These are phyloP conservation scores for Rhizopogon rudus DNA, from an alignment of 768 basidiomycete species.

Conservation along the genomic window DNA sequence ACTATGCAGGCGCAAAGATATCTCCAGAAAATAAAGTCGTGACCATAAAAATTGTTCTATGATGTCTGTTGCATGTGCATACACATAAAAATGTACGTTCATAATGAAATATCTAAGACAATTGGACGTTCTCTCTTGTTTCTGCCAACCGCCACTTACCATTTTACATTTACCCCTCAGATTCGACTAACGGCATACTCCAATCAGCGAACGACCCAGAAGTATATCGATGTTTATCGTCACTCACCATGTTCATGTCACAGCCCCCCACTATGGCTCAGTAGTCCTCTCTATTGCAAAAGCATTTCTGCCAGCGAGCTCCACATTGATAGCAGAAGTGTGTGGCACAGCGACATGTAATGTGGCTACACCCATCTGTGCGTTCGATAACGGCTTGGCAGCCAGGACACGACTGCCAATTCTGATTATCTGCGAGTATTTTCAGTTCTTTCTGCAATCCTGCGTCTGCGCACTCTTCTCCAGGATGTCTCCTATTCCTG, in stretches of 20 bases:
- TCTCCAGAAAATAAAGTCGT: too few relatives aligned
- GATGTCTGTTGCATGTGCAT: neutral
- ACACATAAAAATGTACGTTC: neutral
- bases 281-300: conserved; percentile 3
- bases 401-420: conserved; percentile 60
- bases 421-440: conserved; percentile 39
- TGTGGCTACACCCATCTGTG: conserved; percentile 49
- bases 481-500: conserved; percentile 39
- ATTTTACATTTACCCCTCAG: too few relatives aligned
- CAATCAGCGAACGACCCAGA: neutral
- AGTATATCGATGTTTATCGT: neutral
- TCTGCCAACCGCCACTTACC: neutral
- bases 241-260: neutral
- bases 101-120: neutral
- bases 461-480: conserved; percentile 38
- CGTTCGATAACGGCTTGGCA: conserved; percentile 55
- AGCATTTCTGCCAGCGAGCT: conserved; percentile 2
- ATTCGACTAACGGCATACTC: neutral
- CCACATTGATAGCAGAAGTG: conserved; percentile 21
- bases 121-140: neutral
- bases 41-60: neutral
- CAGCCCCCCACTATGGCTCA: neutral
- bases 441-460: conserved; percentile 34
- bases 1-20: too few relatives aligned
- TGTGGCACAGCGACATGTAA: conserved; percentile 46